These are phyloP conservation scores for Chaetomium sp. DNA, from an alignment of 2,329 filamentous ascomycete genomes.

Conservation along the genomic window DNA sequence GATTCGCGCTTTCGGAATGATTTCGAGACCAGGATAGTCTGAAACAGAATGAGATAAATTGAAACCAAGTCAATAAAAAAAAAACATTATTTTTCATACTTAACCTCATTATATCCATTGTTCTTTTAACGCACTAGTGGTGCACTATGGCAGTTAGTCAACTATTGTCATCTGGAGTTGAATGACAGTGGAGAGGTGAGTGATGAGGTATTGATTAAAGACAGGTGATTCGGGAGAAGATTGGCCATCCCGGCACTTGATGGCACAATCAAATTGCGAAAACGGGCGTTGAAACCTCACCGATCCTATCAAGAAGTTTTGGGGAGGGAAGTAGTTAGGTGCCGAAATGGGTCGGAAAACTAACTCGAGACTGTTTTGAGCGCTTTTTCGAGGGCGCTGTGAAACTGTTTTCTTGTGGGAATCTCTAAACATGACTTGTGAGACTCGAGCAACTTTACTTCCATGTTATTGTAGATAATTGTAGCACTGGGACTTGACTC, in stretches of 20 bases:
- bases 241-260: conserved; percentile 17
- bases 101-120: too few species aligned
- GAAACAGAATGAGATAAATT: too few species aligned
- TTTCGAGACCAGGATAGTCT: too few species aligned
- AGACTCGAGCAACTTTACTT: not conserved
- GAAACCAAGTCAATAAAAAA: too few species aligned
- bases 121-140: too few species aligned
- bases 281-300: not conserved
- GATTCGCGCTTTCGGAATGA: too few species aligned
- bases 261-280: conserved; percentile 10
- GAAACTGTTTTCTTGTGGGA: not conserved
- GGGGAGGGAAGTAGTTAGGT: too few species aligned
- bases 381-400: not conserved
- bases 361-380: not conserved
- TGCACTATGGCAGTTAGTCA: too few species aligned
- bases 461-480: too few species aligned
- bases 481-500: not conserved
- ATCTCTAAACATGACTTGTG: not conserved
- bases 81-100: too few species aligned
- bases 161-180: too few species aligned
- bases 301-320: not conserved
- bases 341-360: not conserved
- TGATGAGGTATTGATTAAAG: not conserved
- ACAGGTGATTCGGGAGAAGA: not conserved
- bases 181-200: too few species aligned